Conservation (phyloP, 2,329 filamentous ascomycete genomes). For the Lasiodiplodia hormozganensis region DNA sequence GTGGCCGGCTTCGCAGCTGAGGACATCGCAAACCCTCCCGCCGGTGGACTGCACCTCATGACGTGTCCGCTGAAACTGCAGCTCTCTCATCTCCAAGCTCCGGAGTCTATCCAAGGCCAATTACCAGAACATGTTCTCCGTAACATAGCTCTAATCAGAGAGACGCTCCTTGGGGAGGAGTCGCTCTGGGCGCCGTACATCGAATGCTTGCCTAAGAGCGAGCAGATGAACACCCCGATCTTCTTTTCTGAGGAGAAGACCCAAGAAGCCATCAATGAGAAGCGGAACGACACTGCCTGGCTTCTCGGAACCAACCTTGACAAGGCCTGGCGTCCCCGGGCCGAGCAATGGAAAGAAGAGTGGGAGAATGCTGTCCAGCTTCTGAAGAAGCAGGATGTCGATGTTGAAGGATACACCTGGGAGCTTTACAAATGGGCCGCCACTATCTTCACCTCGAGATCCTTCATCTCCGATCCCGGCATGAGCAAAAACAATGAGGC, state of each 20-base stretch:
- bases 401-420: constrained; percentile 36
- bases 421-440: constrained; percentile 58
- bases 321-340: constrained; percentile 34
- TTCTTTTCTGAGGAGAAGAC: constrained; percentile 42
- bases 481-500: constrained; percentile 37
- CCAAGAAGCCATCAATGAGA: constrained; percentile 10
- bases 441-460: constrained; percentile 59
- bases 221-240: constrained; percentile 45
- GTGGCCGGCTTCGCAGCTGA: constrained; percentile 39
- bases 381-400: neutral
- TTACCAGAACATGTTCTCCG: constrained; percentile 44
- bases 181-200: constrained; percentile 48
- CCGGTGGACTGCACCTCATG: constrained; percentile 31
- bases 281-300: constrained; percentile 39
- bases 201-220: constrained; percentile 40
- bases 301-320: constrained; percentile 45
- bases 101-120: constrained; percentile 29
- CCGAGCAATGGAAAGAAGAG: constrained; percentile 45
- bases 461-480: constrained; percentile 54
- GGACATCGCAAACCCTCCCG: constrained; percentile 31
- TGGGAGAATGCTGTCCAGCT: constrained; percentile 41
- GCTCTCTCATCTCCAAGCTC: constrained; percentile 23
- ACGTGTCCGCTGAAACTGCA: constrained; percentile 21
- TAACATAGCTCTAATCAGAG: constrained; percentile 13
- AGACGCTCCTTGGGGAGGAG: constrained; percentile 31